Base-by-base conservation (phyloP, 441 rosid species). In the Melastoma candidum region DNA sequence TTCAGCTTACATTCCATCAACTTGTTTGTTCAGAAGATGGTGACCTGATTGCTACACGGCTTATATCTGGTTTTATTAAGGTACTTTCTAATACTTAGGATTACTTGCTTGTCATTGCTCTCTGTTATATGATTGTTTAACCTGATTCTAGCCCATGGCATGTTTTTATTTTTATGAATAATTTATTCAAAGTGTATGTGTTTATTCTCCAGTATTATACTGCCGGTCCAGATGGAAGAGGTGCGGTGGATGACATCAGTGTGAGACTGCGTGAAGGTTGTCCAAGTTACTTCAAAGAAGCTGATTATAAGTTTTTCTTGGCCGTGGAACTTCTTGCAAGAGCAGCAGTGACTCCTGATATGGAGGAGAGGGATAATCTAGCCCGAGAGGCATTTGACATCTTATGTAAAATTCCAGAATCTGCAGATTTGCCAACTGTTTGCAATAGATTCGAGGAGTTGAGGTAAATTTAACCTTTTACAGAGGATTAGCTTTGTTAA, bases 361-460 rank as follows among this genome's bases (percentile, higher is more conserved):
- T 76, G 58, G 75, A 63, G 56, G 95, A 86, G 77, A 93, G 85
- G 75, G 89, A 73, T 69, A 85, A 74, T 71, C 90, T 93, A 67
- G 97, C 93, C 50, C 81, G 82, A 65, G 95, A 87, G 70, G 97
- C 97, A 58, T 89, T 89, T 72, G 73, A 75, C 70, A 76, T 76
- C 72, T 75, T 93, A 61, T 81, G 93, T 59, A 86, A 82, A 79
- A 78, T 89, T 74, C 99, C 97, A 1, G 96, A 88, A 70, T 84
- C 96, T 68, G 93, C 96, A 27, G 97, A 93, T 68, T 72, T 93
- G 63, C 79, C 76, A 75, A 78, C 99, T 43, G 95, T 93, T 68
- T 93, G 99, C 81, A 89, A 80, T 76, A 82, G 90, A 44, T 93
- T 93, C 71, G 99, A 93, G 71, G 99, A 89, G 58, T 78, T 89